These are phyloP conservation scores for Lathyrus sativus DNA, from an alignment of 306 rosid species.

Conservation along the genomic window DNA sequence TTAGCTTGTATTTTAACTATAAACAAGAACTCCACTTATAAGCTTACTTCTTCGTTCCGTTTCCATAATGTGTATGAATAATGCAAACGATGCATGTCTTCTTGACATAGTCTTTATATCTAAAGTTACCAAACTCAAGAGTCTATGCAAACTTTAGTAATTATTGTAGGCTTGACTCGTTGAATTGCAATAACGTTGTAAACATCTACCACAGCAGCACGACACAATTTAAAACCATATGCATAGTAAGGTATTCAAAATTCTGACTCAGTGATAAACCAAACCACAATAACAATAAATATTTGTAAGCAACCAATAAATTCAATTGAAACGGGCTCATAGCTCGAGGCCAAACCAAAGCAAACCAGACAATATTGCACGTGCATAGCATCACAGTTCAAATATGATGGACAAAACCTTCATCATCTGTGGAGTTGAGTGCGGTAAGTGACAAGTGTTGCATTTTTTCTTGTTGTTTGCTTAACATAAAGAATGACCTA, in stretches of 20 bases:
- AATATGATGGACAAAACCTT: background rate
- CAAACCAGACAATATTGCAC: background rate
- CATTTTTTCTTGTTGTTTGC: background rate
- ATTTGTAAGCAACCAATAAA: background rate
- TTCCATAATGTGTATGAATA: background rate
- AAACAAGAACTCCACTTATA: background rate
- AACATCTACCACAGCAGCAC: background rate
- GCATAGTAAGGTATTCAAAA: background rate
- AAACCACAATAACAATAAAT: background rate
- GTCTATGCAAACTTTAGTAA: background rate
- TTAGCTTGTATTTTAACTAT: background rate
- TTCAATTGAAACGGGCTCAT: background rate
- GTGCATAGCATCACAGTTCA: background rate
- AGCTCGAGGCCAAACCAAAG: conserved; percentile 2
- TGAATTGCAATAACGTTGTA: background rate
- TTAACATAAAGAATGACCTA: background rate
- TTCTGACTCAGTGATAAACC: background rate
- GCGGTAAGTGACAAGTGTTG: background rate
- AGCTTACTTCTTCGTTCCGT: background rate
- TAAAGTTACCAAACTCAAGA: background rate
- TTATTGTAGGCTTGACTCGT: too few species aligned
- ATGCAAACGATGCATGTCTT: conserved; percentile 11
- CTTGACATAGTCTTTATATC: background rate
- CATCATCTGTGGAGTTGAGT: background rate
- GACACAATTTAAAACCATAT: background rate